Base-by-base conservation (phyloP, 805 yeast species). In the Pichia phayaonensis region DNA sequence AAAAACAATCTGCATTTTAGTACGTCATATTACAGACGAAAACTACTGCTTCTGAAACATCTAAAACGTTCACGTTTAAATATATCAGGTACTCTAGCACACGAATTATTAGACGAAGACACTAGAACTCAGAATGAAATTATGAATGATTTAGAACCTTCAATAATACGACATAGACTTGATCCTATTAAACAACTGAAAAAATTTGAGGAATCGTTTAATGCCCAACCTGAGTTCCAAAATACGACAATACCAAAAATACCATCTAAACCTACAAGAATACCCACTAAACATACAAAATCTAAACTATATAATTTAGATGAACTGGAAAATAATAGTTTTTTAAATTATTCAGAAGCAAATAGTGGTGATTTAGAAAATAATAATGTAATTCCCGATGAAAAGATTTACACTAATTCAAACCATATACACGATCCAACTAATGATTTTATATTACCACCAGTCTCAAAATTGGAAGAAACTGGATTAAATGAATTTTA, bases 401-500 rank as follows among this genome's bases (percentile, higher is more conserved):
- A 16, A 8, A n/a, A 34, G 8, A 16, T 2, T 34, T 34, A 34
- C 8, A 34, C 6, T 8, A 34, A 16, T 15, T 34, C n/a, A 11
- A 7, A 34, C 11, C 20, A 34, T 16, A 16, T 8, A 16, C 18
- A 16, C 4, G 2, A n/a, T 15, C 20, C 20, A 16, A 7, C 16
- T 6, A 10, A 18, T 7, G 45, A 50, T 2, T 50, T 41, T 41
- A 13, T 21, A 8, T 15, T 53, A 18, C 58, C 58, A 5, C 11
- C 48, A 4, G 31, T 53, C 3, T 43, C 56, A 6, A 23, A 48
- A 15, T 21, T 53, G 6, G 56, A 55, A 29, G 58, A 55, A 39
- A 23, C 43, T 4, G 54, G 54, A n/a, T 29, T 60, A 40, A 54
- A 55, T 18, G 53, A 52, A 26, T 65, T 60, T 53, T 63, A 63